Base-by-base conservation (phyloP, 805 yeast genomes). In the Ogataea trehaloabstinens region DNA sequence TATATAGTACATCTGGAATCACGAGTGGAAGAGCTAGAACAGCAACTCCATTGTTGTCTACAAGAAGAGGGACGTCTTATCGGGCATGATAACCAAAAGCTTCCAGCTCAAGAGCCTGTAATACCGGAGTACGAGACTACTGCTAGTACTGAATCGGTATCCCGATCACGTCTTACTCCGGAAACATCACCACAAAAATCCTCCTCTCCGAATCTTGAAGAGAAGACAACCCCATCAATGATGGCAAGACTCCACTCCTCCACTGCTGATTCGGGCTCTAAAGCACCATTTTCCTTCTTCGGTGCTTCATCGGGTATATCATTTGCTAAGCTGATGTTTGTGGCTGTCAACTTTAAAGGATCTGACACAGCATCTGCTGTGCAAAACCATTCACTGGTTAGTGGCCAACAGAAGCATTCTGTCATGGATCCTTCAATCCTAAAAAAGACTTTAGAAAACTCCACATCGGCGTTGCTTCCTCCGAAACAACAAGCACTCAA, bases 1-100 rank as follows among this genome's bases (percentile, higher is more conserved):
- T 84, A 85, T 53, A 76, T 87, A 3, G 72, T 78, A 16, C 82
- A 80, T 49, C 64, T 88, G 41, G 96, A 88, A 55, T 80, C 78
- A 40, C 65, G 80, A 25, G 67, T 87, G 2, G 67, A 70, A 6
- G 62, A 64, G n/a, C 63, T 88, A 43, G 86, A 85, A 56, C 50
- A 53, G 5, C 64, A 70, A 41, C 56, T 86, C 20, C n/a, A n/a
- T n/a, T n/a, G n/a, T n/a, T n/a, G n/a, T n/a, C 58, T 61, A 41
- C 63, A 60, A 11, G 52, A 64, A 41, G 82, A 77, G 0, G 37
- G 15, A 11, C 8, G n/a, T 10, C 13, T n/a, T 7, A 12, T 20
- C 18, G 8, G 8, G 8, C 11, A 12, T 8, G 30, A 11, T 27
- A 11, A 11, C 8, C 7, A 11, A 11, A 15, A 8, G 8, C 16